phyloP scores from a whole-genome alignment of 805 yeast species.

The Ogataea haglerorum region DNA sequence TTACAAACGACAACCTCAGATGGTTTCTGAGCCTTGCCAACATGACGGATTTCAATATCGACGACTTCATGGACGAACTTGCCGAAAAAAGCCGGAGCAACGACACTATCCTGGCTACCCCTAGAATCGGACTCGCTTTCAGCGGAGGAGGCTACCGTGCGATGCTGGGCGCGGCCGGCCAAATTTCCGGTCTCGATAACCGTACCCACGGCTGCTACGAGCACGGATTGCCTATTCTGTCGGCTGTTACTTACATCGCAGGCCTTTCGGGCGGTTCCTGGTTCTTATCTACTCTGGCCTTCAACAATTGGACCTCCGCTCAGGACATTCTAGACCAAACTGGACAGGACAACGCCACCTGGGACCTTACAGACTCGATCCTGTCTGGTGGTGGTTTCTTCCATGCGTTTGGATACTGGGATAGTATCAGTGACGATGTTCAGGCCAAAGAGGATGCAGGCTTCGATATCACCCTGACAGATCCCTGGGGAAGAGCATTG shows the following conservation, averaged over 20 bases:
- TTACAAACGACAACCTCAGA: slow-evolving; percentile 44
- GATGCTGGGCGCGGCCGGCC: slow-evolving; percentile 83
- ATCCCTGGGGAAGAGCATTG: slow-evolving; percentile 75
- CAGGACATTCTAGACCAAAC: slow-evolving; percentile 48
- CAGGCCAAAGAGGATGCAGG: slow-evolving; percentile 58
- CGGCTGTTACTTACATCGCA: slow-evolving; percentile 64
- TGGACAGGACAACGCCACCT: slow-evolving; percentile 44
- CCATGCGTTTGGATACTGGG: slow-evolving; percentile 50
- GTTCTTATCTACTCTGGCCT: slow-evolving; percentile 66
- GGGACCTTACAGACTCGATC: slow-evolving; percentile 67
- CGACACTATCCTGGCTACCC: slow-evolving; percentile 34
- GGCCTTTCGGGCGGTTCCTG: slow-evolving; percentile 87
- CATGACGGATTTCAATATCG: slow-evolving; percentile 47
- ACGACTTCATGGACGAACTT: slow-evolving; percentile 36
- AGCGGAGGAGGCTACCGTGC: slow-evolving; percentile 93
- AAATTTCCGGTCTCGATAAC: slow-evolving; percentile 72
- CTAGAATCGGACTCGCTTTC: slow-evolving; percentile 56
- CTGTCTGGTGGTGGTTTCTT: slow-evolving; percentile 62
- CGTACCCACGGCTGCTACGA: slow-evolving; percentile 54
- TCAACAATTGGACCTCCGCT: slow-evolving; percentile 71
- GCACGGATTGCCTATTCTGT: slow-evolving; percentile 69
- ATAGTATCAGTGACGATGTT: slow-evolving; percentile 50
- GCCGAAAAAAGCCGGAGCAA: slow-evolving; percentile 19
- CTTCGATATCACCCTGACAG: slow-evolving; percentile 63
- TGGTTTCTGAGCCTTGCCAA: slow-evolving; percentile 44